Evolutionary conservation across 2,329 filamentous ascomycete genomes (phyloP), one percentile per base, ranked within the genome.

Genomic region (Boeremia exigua): DNA sequence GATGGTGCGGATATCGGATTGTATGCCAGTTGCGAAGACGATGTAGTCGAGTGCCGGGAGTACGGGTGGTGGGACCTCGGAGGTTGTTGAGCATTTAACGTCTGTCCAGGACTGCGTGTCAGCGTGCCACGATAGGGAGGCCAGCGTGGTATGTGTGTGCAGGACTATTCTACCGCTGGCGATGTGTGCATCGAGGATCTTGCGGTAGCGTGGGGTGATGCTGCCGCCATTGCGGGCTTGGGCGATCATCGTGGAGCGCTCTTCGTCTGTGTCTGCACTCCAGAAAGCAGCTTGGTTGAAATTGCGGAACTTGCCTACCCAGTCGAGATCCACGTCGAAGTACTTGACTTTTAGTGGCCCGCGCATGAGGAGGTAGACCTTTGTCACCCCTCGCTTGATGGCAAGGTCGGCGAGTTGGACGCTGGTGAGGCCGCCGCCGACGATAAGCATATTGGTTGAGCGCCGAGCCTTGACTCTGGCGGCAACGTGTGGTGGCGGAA

Each of bases 241-340:
- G 60, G 82, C 80, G 59, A 90, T 82, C 74, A 90, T 88, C 32
- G 86, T 80, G 28, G 87, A 80, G 2, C 89, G 82, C 72, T 93
- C 84, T 81, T 86, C 82, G 56, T 91, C 87, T 6, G 84, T 85
- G 63, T 92, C 89, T 3, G 89, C 88, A 6, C 84, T 86, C 88
- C 89, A 93, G 73, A 93, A 95, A 0, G 82, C 82, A 0, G 90
- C 87, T 69, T 93, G 89, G 62, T 90, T 86, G 49, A 86, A 84
- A 70, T 94, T 94, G 52, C 88, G 86, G 73, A 90, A 94, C 70
- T 94, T 94, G 9, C 88, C 89, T 73, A 94, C 89, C 91, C 91
- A 95, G 43, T 84, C 82, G 1, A 94, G 80, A 53, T 87, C 85
- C 23, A 94, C 82, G 64, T 94, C 91, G 61, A 94, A 94, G 56